phyloP scores from a whole-genome alignment of 108 stramenopile genomes.

The Cylindrotheca fusiformis region DNA sequence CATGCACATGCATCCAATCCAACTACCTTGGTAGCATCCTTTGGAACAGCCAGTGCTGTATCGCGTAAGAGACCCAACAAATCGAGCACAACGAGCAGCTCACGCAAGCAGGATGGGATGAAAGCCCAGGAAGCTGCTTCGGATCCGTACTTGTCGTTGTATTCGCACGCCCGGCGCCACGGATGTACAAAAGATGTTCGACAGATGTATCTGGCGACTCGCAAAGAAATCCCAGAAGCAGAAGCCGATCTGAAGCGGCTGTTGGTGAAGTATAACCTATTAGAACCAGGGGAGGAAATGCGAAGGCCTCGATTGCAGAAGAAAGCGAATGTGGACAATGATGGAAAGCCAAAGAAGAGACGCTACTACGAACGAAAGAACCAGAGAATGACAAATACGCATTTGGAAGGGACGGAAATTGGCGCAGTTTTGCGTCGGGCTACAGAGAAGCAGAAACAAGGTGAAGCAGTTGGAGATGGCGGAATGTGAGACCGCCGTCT shows the following conservation, averaged over 20 bases:
- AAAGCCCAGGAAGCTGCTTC: conserved; percentile 50
- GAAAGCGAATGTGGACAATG: conserved; percentile 72
- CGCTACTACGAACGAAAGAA: conserved; percentile 83
- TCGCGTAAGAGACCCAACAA: conserved; percentile 44
- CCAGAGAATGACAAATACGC: conserved; percentile 85
- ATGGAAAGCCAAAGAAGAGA: conserved; percentile 84
- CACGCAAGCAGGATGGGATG: conserved; percentile 26
- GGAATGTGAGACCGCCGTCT: conserved; percentile 65
- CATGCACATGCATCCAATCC: conserved; percentile 73
- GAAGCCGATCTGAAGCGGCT: conserved; percentile 60
- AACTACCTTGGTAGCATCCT: conserved; percentile 43
- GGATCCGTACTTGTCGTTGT: conserved; percentile 58
- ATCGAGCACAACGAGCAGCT: not conserved
- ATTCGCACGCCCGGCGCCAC: conserved; percentile 75
- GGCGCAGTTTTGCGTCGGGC: conserved; percentile 68
- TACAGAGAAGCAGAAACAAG: conserved; percentile 71
- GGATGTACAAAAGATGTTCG: conserved; percentile 87
- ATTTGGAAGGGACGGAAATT: conserved; percentile 79
- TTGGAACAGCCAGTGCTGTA: conserved; percentile 27
- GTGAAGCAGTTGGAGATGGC: conserved; percentile 83
- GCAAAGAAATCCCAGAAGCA: conserved; percentile 46
- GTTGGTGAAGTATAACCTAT: conserved; percentile 63
- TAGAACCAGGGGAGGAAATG: conserved; percentile 79
- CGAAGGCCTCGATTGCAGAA: conserved; percentile 62
- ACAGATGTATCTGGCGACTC: conserved; percentile 68